Percentiles rank a stretch among this genome's conserved stretches.
Conservation (phyloP, 345 rosid species). For the Abelmoschus esculentus region DNA sequence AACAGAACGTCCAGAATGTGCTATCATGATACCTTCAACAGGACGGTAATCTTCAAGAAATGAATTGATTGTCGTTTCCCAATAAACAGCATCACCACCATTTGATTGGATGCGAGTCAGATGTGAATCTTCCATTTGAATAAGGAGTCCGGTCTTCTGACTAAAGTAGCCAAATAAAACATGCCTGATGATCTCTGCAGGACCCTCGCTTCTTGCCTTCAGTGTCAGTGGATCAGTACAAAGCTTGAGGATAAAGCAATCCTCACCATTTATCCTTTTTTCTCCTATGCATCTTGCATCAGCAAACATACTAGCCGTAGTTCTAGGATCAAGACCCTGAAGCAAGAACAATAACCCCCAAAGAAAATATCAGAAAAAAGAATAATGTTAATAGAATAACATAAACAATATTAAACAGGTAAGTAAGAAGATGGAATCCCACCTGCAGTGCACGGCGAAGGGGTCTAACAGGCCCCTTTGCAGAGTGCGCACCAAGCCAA, state of each 20-base stretch:
- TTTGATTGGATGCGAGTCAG: conserved; percentile 75
- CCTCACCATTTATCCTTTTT: conserved; percentile 71
- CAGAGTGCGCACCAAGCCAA: conserved; percentile 84
- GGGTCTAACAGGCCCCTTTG: conserved; percentile 87
- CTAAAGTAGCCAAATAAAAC: conserved; percentile 81
- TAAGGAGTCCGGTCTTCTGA: conserved; percentile 81
- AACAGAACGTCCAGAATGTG: conserved; percentile 81
- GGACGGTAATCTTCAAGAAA: conserved; percentile 70
- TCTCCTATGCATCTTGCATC: conserved; percentile 84
- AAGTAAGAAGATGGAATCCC: neutral
- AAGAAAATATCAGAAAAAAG: conserved; percentile 1
- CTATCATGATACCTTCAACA: conserved; percentile 92
- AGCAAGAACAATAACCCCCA: conserved; percentile 16
- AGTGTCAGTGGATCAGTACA: conserved; percentile 66
- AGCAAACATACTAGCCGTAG: conserved; percentile 70
- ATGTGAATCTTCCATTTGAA: conserved; percentile 86
- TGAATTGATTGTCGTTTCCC: conserved; percentile 91
- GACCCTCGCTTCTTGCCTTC: conserved; percentile 81
- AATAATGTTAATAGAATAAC: neutral
- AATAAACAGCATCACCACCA: conserved; percentile 73
- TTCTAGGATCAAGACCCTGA: conserved; percentile 93
- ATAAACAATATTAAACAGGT: neutral
- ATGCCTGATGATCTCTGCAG: conserved; percentile 84
- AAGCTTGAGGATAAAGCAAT: conserved; percentile 81
- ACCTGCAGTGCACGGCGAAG: conserved; percentile 94